Percentiles rank a stretch among this genome's conserved stretches.
Evolutionary conservation across 1,284 basidiomycete species (phyloP).

Genomic region (Cutaneotrichosporon curvatum): DNA sequence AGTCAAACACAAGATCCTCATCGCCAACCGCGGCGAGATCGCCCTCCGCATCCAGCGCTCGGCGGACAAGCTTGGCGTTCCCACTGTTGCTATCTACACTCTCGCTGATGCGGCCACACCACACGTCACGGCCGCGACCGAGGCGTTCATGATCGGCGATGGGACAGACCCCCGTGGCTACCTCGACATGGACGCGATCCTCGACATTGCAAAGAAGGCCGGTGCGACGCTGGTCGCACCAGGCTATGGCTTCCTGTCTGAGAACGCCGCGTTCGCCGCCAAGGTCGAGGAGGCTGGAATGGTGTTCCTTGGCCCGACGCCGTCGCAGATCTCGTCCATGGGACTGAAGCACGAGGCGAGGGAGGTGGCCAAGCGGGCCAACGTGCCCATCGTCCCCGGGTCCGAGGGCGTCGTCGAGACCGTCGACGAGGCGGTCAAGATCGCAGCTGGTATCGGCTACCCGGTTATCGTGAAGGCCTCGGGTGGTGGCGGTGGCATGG

Average conservation of each 20-base stretch:
- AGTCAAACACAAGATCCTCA: slow-evolving; percentile 59
- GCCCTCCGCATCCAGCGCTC: slow-evolving; percentile 88
- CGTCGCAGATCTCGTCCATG: slow-evolving; percentile 54
- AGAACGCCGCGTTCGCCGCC: slow-evolving; percentile 55
- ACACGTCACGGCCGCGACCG: slow-evolving; percentile 56
- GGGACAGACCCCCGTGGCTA: slow-evolving; percentile 49
- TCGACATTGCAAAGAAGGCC: slow-evolving; percentile 49
- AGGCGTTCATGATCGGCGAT: slow-evolving; percentile 44
- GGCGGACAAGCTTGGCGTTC: slow-evolving; percentile 76
- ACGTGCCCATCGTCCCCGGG: slow-evolving; percentile 57
- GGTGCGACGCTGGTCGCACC: slow-evolving; percentile 56
- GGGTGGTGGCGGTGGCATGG: slow-evolving; percentile 66
- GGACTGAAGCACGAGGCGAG: slow-evolving; percentile 61
- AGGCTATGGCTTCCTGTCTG: slow-evolving; percentile 62
- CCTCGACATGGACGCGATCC: slow-evolving; percentile 47
- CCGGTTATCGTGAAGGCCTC: slow-evolving; percentile 56
- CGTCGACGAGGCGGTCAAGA: slow-evolving; percentile 49
- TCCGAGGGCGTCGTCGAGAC: slow-evolving; percentile 49
- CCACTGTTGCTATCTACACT: slow-evolving; percentile 83
- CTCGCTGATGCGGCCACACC: slow-evolving; percentile 70
- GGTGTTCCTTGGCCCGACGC: slow-evolving; percentile 57
- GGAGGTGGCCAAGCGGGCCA: slow-evolving; percentile 50
- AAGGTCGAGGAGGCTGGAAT: slow-evolving; percentile 52
- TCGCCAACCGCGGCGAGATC: slow-evolving; percentile 89
- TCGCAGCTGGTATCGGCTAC: slow-evolving; percentile 52